Evolutionary conservation across 768 basidiomycete species (phyloP).

Genomic region (Guyanaporus albipodus): DNA sequence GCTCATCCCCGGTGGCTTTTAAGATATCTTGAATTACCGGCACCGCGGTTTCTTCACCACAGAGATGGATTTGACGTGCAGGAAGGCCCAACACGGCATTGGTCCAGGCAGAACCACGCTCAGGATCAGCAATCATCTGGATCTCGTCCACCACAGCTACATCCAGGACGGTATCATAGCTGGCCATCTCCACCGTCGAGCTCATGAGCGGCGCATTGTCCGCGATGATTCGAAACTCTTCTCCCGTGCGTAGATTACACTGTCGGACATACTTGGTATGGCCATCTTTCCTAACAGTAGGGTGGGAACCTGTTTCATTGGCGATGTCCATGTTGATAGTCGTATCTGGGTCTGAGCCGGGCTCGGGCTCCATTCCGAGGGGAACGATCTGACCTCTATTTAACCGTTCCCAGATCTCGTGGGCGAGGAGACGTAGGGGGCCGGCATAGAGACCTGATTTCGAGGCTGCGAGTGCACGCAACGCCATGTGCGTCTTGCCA

Average conservation of each 20-base stretch:
- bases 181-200: slow-evolving; percentile 94
- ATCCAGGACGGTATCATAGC: slow-evolving; percentile 42
- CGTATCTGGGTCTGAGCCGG: slow-evolving; percentile 36
- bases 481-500: slow-evolving; percentile 92
- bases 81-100: slow-evolving; percentile 68
- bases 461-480: slow-evolving; percentile 82
- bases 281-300: slow-evolving; percentile 34
- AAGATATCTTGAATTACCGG: slow-evolving; percentile 69
- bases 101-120: slow-evolving; percentile 83
- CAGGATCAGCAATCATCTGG: slow-evolving; percentile 82
- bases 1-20: slow-evolving; percentile 75
- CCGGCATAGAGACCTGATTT: slow-evolving; percentile 80
- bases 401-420: slow-evolving; percentile 90
- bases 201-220: slow-evolving; percentile 55
- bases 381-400: slow-evolving; percentile 89
- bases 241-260: slow-evolving; percentile 91
- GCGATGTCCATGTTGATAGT: slow-evolving; percentile 31
- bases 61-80: slow-evolving; percentile 86
- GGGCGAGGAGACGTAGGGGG: slow-evolving; percentile 87
- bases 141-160: slow-evolving; percentile 97
- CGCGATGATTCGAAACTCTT: slow-evolving; percentile 74
- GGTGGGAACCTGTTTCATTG: slow-evolving; percentile 18
- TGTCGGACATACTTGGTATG: slow-evolving; percentile 49
- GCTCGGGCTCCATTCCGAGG: slow-evolving; percentile 48
- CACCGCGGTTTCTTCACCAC: slow-evolving; percentile 91